Base-by-base conservation (phyloP, 2,329 filamentous ascomycete species). In the Fusarium setosum region DNA sequence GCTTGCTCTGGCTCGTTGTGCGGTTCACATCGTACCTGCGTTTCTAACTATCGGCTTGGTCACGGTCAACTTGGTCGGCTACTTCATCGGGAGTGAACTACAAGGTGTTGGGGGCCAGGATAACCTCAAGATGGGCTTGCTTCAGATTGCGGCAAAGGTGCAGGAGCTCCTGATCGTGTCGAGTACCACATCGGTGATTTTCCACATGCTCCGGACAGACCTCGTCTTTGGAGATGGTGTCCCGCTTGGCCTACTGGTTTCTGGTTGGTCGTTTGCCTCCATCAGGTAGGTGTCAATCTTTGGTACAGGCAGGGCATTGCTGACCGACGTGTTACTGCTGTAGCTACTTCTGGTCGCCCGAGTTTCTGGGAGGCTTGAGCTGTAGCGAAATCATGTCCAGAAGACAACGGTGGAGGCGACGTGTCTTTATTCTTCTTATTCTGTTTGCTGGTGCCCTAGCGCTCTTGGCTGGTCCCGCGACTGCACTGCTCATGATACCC, bases 401-500 rank as follows among this genome's bases (percentile, higher is more conserved):
- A 6, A 9, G 11, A 21, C 17, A 45, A 6, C 17, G 17, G 31
- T 34, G 20, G 18, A 48, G 31, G 37, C 45, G 45, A 2, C 20
- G 21, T 6, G 37, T 15, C 13, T 51, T 65, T 24, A n/a, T 47
- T 17, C 26, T 31, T 10, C 24, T 59, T 4, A 23, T 62, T 11
- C 13, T 57, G 7, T 21, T 59, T 11, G 32, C 41, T 3, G 59
- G 59, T n/a, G 31, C 34, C 9, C 15, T 64, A 2, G 56, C 61
- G 13, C 17, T 65, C 15, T 35, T 65, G n/a, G 61, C 61, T 26
- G 57, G 60, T 32, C 56, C 56, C 2, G 44, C 49, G 3, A 34
- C 49, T 3, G 62, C 59, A 10, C n/a, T 62, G 8, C 59, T 62
- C n/a, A 62, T 65, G 55, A 49, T 63, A 45, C 62, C 59, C 6